Base-by-base conservation (phyloP, 441 rosid species). In the Breynia disticha region DNA sequence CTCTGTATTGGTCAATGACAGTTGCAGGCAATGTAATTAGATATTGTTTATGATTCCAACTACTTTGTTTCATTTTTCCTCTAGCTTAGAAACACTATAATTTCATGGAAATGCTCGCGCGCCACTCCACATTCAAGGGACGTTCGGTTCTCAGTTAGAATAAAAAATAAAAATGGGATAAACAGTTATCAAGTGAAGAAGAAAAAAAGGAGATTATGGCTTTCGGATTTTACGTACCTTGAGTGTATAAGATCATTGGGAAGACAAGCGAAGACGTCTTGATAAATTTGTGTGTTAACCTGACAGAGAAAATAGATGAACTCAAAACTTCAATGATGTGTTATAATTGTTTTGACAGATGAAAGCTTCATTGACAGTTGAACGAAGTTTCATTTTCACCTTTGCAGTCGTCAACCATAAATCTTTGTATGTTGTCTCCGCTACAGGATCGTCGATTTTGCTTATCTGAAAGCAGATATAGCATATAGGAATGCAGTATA, bases 231-330 rank as follows among this genome's bases (percentile, higher is more conserved):
- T 22, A 5, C 3, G 2, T 77, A 90, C 97, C 99, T 81, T 22
- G 94, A 78, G 61, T 83, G 95, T 53, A 84, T 76, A 51, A 76
- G 83, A 72, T 93, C 99, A 52, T 71, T 89, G 48, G 99, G 97
- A 50, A 87, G 77, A 68, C 97, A 89, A 59, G 90, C 75, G 78
- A 90, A 94, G 52, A 89, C 86, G 17, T 87, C 97, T 55, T 89
- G 89, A 67, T 84, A 94, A 51, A 89, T 79, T 44, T 68, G 72
- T 3, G 99, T 79, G 58, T 94, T 94, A 48, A 67, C 79, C 99
- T 93, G 90, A 55, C 15, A 50, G 17, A 35, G 13, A 32, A n/a
- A 13, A 1, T 12, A 0, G 17, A 16, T n/a, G n/a, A n/a, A n/a
- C n/a, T n/a, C n/a, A n/a, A n/a, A n/a, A n/a, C n/a, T n/a, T n/a